Evolutionary conservation across 2,329 filamentous ascomycete genomes (phyloP), one percentile per base, ranked within the genome.

Genomic region (Trichophyton rubrum): DNA sequence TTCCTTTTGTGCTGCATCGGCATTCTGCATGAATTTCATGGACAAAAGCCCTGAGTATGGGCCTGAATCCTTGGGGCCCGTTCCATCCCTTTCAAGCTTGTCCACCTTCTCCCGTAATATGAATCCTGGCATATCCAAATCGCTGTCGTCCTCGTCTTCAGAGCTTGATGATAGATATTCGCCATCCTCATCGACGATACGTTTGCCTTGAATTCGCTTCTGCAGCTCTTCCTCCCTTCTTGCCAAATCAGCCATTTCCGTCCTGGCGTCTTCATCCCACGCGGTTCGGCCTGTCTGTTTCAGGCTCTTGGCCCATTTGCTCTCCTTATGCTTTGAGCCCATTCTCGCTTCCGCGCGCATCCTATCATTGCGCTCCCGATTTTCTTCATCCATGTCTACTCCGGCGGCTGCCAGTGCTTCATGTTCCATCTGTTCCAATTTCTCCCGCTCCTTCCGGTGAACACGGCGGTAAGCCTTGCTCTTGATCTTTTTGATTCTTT

Each of bases 401-500:
- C 82, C 83, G 17, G 81, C 81, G 58, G 83, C 82, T 55, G 78
- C 76, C 58, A 85, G 73, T 43, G 80, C 79, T 61, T 83, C 78
- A 60, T 78, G 77, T 65, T 86, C 83, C 56, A 79, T 75, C 62
- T 83, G 75, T 57, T 82, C 79, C 62, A 81, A 69, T 64, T 79
- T 80, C 70, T 86, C 82, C 13, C 83, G 79, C 70, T 88, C 88
- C 70, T 87, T 96, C 41, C 92, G 85, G 74, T 97, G 92, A 13
- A 97, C 87, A 51, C 91, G 86, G 60, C 92, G 88, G 71, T 95
- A 99, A 0, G 90, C 84, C 73, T 96, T 99, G 71, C 89, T 95
- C 80, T 99, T 99, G 77, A 99, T 99, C 79, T 97, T 97, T 77
- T 96, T 96, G 75, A 99, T 90, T 24, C 93, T 86, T 75, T 91